A percentile compares a stretch with the other conserved stretches of the same genome.
Evolutionary conservation across 2,329 filamentous ascomycete species (phyloP).

Genomic region (Scedosporium minutisporum): DNA sequence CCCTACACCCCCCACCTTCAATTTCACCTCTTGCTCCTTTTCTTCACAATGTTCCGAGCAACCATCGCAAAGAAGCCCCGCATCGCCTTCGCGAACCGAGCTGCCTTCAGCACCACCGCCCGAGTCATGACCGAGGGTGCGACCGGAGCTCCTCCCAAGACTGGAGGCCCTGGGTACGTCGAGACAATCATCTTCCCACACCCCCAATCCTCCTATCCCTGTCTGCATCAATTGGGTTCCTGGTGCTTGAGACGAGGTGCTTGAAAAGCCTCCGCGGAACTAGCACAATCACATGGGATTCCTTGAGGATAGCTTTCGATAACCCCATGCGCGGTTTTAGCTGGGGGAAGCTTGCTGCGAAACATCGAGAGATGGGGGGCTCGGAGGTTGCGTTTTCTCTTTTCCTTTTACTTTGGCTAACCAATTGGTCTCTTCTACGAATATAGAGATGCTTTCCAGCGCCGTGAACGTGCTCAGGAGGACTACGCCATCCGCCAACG

Average conservation of each 20-base stretch:
- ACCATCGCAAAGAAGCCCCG: constrained; percentile 45
- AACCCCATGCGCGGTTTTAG: background rate
- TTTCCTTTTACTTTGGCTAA: background rate
- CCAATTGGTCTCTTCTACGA: constrained; percentile 9
- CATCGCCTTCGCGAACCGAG: constrained; percentile 33
- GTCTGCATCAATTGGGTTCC: background rate
- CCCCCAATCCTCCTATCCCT: background rate
- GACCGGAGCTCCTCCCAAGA: constrained; percentile 50
- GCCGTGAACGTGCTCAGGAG: constrained; percentile 81
- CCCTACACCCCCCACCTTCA: constrained; percentile 3
- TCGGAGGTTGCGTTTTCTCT: background rate
- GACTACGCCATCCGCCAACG: constrained; percentile 75
- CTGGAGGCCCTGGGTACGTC: constrained; percentile 44
- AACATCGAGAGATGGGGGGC: background rate
- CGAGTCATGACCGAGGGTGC: constrained; percentile 61
- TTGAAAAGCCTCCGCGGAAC: too few species aligned
- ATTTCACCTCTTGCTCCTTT: background rate
- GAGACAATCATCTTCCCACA: background rate
- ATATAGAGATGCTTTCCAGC: constrained; percentile 78
- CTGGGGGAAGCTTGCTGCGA: background rate
- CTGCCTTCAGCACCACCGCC: constrained; percentile 54
- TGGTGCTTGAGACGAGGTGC: constrained; percentile 1
- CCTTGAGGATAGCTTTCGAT: background rate
- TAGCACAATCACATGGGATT: too few species aligned
- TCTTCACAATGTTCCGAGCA: constrained; percentile 55